These are phyloP conservation scores for Cladosporium phlei DNA, from an alignment of 2,329 filamentous ascomycete genomes.

Conservation along the genomic window DNA sequence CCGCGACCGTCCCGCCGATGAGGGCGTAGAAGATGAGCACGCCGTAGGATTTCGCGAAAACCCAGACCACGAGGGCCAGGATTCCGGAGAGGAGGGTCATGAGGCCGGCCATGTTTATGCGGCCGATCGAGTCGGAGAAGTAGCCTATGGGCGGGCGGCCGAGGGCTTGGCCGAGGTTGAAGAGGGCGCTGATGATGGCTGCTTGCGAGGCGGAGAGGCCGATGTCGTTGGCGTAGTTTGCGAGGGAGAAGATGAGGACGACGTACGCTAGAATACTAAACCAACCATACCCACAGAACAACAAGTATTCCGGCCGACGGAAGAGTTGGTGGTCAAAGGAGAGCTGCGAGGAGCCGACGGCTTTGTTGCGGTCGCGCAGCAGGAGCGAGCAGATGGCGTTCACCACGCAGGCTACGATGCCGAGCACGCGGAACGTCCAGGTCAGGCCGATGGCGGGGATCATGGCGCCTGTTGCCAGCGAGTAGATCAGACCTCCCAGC, in stretches of 20 bases:
- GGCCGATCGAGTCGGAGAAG: constrained; percentile 64
- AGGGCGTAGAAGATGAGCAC: constrained; percentile 68
- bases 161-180: constrained; percentile 63
- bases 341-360: constrained; percentile 61
- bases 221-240: constrained; percentile 66
- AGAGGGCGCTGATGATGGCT: constrained; percentile 65
- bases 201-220: constrained; percentile 64
- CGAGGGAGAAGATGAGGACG: constrained; percentile 70
- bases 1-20: constrained; percentile 61
- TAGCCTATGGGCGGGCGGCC: constrained; percentile 69
- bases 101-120: constrained; percentile 66
- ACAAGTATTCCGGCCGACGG: constrained; percentile 56
- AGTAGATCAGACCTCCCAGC: constrained; percentile 68
- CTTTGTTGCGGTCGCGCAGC: constrained; percentile 66
- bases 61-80: constrained; percentile 68
- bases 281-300: constrained; percentile 63
- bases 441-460: constrained; percentile 58
- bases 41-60: constrained; percentile 61
- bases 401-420: constrained; percentile 58
- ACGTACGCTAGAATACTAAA: constrained; percentile 71
- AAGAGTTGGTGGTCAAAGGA: constrained; percentile 64
- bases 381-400: constrained; percentile 61
- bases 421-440: constrained; percentile 64
- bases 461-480: constrained; percentile 63
- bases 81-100: constrained; percentile 62